These are phyloP conservation scores for Limonium bicolor DNA, from an alignment of 148 eudicot species.

Conservation along the genomic window DNA sequence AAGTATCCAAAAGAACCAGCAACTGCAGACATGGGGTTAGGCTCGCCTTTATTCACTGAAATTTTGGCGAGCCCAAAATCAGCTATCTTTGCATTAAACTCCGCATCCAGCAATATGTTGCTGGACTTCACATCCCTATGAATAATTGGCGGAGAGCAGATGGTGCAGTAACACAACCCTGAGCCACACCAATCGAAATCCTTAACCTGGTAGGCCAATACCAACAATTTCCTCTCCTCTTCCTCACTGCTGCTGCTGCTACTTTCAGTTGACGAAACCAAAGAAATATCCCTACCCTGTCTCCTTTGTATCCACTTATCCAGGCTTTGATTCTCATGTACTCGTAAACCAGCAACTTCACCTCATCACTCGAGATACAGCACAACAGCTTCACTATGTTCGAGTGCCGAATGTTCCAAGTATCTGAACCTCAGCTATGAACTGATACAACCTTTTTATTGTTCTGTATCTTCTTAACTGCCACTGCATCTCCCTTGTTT, in stretches of 20 bases:
- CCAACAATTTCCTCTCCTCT: too few relatives aligned
- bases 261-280: too few relatives aligned
- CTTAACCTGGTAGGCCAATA: slow-evolving; percentile 55
- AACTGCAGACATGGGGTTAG: slow-evolving; percentile 52
- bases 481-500: too few relatives aligned
- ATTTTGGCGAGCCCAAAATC: slow-evolving; percentile 92
- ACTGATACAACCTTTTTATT: too few relatives aligned
- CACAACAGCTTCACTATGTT: slow-evolving; percentile 78
- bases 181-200: slow-evolving; percentile 81
- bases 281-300: slow-evolving; percentile 20
- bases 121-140: slow-evolving; percentile 86
- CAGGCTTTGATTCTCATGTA: slow-evolving; percentile 76
- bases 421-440: too few relatives aligned
- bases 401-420: slow-evolving; percentile 63
- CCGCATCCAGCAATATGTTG: slow-evolving; percentile 65
- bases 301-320: slow-evolving; percentile 54
- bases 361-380: slow-evolving; percentile 66
- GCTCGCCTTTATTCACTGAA: slow-evolving; percentile 55
- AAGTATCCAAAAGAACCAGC: slow-evolving; percentile 97
- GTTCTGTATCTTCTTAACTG: too few relatives aligned
- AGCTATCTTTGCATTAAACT: slow-evolving; percentile 61
- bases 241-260: too few relatives aligned
- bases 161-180: slow-evolving; percentile 67
- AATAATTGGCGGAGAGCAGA: slow-evolving; percentile 67
- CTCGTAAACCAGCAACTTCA: slow-evolving; percentile 63